Base-by-base conservation (phyloP, 495 filamentous ascomycete species). In the Penicillium dipodomyicola region DNA sequence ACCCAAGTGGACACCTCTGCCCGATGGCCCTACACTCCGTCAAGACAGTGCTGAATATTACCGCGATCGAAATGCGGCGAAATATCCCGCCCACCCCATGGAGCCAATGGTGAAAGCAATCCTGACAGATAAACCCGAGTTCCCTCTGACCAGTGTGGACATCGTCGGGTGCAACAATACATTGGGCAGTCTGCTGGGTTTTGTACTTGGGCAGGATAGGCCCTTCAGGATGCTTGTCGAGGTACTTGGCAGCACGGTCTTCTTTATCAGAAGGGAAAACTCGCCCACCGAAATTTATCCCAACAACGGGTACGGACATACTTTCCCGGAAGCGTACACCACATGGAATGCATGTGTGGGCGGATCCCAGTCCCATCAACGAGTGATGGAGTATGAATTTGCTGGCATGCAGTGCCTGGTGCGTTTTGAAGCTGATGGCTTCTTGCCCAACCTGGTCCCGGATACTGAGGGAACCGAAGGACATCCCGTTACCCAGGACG, bases 251-350 rank as follows among this genome's bases (percentile, higher is more conserved):
- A 73, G 79, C 27, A 87, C 85, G 0, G 74, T 87, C 14, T 85
- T 90, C 64, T 77, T 90, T 45, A 62, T 84, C 35, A 80, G 85
- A 23, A 72, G 75, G 20, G 82, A 85, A 49, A 85, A 82, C 49
- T 77, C 74, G 1, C 83, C 84, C 0, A 79, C 64, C 0, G 67
- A 83, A 52, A 52, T 64, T 3, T 84, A 89, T 29, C 60, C 67
- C 3, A 74, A 72, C 48, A 52, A 53, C 6, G 87, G 85, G 0
- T 89, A 75, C 62, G 86, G 86, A 8, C 83, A 87, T 64, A 78
- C 81, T 1, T 89, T 89, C 63, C 78, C 83, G 5, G 83, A 87
- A 37, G 75, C 69, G 32, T 86, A 87, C 61, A 89, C 87, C 2
- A 82, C 78, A 1, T 84, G 84, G 80, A 71, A 77, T 8, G 4